Conservation (phyloP, 176 grass and related monocot species). For the Stipa capillata region DNA sequence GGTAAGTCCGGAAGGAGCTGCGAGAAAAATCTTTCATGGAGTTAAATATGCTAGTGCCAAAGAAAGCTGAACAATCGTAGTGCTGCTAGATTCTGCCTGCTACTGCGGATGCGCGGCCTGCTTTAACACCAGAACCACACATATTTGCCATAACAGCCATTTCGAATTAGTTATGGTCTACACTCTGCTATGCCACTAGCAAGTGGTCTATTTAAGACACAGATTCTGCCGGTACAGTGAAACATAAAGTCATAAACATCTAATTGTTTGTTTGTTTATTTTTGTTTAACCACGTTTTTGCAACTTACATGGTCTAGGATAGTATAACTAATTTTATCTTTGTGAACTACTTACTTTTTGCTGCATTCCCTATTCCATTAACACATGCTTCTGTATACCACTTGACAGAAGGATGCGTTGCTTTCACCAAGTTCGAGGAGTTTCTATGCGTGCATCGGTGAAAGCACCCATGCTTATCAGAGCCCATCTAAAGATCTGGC, state of each 20-base stretch:
- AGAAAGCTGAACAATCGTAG: not conserved
- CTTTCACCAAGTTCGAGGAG: constrained; percentile 86
- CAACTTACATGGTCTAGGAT: not conserved
- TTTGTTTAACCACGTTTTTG: not conserved
- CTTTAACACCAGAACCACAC: not conserved
- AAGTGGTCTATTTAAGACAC: not conserved
- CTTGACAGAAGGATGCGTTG: constrained; percentile 65
- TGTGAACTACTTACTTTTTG: not conserved
- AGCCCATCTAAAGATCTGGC: constrained; percentile 82
- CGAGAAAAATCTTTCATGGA: not conserved
- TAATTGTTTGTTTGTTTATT: not conserved
- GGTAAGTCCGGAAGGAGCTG: not conserved
- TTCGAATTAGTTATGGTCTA: not conserved
- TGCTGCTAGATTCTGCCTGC: not conserved
- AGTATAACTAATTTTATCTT: not conserved
- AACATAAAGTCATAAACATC: not conserved
- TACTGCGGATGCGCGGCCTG: not conserved
- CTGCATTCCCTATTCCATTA: too few species aligned
- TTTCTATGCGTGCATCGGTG: constrained; percentile 92
- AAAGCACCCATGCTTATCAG: constrained; percentile 83
- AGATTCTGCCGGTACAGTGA: not conserved
- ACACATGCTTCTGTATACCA: constrained; percentile 16
- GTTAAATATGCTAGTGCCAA: not conserved
- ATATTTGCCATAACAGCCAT: not conserved
- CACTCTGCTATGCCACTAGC: not conserved